Conservation (phyloP, 306 rosid genomes). For the Cercis canadensis region DNA sequence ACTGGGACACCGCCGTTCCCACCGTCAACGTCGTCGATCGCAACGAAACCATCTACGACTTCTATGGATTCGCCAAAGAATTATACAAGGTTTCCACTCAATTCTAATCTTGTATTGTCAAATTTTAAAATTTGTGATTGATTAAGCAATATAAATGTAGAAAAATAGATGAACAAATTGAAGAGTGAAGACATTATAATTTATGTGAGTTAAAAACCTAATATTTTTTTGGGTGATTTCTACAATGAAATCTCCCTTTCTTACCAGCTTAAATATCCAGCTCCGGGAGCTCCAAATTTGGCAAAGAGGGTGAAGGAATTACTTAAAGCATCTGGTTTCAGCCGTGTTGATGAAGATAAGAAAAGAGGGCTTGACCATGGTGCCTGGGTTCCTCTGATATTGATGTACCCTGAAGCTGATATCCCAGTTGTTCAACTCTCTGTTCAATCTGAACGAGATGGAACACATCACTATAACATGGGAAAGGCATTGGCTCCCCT, state of each 20-base stretch:
- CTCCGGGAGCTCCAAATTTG: slow-evolving; percentile 66
- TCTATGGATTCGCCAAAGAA: slow-evolving; percentile 49
- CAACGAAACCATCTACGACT: slow-evolving; percentile 60
- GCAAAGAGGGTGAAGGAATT: slow-evolving; percentile 66
- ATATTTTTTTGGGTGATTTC: too few relatives aligned
- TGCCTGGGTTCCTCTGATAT: slow-evolving; percentile 72
- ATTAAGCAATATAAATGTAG: too few relatives aligned
- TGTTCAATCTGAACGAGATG: slow-evolving; percentile 54
- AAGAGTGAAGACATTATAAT: too few relatives aligned
- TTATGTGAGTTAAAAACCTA: too few relatives aligned
- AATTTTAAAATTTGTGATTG: too few relatives aligned
- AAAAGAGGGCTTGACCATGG: slow-evolving; percentile 83
- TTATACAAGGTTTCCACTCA: slow-evolving; percentile 51
- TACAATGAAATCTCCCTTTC: too few relatives aligned
- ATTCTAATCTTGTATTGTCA: too few relatives aligned
- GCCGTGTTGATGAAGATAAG: slow-evolving; percentile 55
- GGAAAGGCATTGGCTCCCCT: slow-evolving; percentile 74
- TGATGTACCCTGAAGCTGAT: slow-evolving; percentile 84
- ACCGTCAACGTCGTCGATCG: slow-evolving; percentile 43
- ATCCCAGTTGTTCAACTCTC: slow-evolving; percentile 80
- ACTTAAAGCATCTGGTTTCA: slow-evolving; percentile 45
- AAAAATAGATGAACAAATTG: too few relatives aligned
- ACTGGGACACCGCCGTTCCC: slow-evolving; percentile 57
- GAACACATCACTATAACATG: slow-evolving; percentile 57
- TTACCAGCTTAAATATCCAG: slow-evolving; percentile 65